phyloP scores from a whole-genome alignment of 345 rosid genomes.

The Aurinia saxatilis region DNA sequence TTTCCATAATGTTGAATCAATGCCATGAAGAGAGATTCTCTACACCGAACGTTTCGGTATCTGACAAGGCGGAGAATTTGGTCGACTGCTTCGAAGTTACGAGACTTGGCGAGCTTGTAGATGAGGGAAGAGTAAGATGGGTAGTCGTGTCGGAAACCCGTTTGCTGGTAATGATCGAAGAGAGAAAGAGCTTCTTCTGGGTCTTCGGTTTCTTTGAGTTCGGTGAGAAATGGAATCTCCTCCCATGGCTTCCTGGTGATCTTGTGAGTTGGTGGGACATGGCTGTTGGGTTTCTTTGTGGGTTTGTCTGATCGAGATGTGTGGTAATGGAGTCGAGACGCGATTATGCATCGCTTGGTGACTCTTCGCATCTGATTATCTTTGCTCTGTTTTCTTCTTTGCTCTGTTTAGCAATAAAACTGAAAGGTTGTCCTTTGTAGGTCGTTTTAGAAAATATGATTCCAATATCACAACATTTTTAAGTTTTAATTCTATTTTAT shows the following conservation, averaged over 20 bases:
- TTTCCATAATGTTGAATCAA: slow-evolving; percentile 73
- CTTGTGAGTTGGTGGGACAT: slow-evolving; percentile 22
- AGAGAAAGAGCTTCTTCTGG: slow-evolving; percentile 66
- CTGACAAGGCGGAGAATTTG: slow-evolving; percentile 38
- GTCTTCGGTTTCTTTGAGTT: slow-evolving; percentile 44
- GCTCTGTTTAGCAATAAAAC: too few species aligned
- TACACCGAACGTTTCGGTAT: slow-evolving; percentile 42
- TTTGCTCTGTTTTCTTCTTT: slow-evolving; percentile 6
- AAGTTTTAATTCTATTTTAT: too few species aligned
- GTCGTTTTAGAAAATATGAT: too few species aligned
- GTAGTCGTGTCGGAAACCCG: slow-evolving; percentile 67
- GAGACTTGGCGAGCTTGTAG: slow-evolving; percentile 65
- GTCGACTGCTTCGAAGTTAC: slow-evolving; percentile 54
- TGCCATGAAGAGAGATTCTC: slow-evolving; percentile 58
- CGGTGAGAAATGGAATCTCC: slow-evolving; percentile 42
- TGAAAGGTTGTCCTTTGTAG: too few species aligned
- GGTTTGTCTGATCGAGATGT: slow-evolving; percentile 24
- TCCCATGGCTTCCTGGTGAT: slow-evolving; percentile 26
- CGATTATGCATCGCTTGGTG: not conserved
- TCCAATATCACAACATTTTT: too few species aligned
- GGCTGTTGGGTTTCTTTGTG: slow-evolving; percentile 25
- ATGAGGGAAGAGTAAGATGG: slow-evolving; percentile 75
- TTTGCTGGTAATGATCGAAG: slow-evolving; percentile 43
- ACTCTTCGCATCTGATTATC: slow-evolving; percentile 12
- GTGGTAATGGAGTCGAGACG: slow-evolving; percentile 20